A percentile compares a stretch with the other conserved stretches of the same genome.
phyloP scores from a whole-genome alignment of 768 basidiomycete species.

The Jaapia argillacea region DNA sequence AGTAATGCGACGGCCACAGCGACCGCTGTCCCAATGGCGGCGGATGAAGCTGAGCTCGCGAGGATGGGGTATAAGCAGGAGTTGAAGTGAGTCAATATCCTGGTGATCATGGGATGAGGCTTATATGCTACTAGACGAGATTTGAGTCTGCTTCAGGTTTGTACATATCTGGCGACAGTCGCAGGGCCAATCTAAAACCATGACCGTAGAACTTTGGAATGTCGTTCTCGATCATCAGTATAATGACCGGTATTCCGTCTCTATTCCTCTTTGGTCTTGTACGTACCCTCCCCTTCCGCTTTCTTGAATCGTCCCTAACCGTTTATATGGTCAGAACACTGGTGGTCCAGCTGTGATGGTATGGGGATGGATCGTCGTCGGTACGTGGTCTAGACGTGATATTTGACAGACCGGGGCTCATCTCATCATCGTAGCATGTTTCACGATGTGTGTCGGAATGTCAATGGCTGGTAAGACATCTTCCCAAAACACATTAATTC shows the following conservation, averaged over 20 bases:
- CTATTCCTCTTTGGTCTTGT: conserved; percentile 63
- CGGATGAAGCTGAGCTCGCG: conserved; percentile 54
- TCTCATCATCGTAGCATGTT: conserved; percentile 32
- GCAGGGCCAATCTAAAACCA: conserved; percentile 2
- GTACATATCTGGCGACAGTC: conserved; percentile 8
- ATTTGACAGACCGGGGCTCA: no score
- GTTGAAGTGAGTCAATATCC: conserved; percentile 33
- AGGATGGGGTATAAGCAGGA: conserved; percentile 70
- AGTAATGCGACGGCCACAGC: not conserved
- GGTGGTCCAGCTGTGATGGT: conserved; percentile 74
- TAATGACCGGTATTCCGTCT: conserved; percentile 64
- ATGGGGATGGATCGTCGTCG: conserved; percentile 61
- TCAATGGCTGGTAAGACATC: conserved; percentile 55
- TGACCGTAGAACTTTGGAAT: conserved; percentile 53
- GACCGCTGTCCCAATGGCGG: conserved; percentile 15
- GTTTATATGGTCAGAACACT: conserved; percentile 39
- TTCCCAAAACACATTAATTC: not conserved
- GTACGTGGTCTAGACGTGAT: conserved; percentile 32
- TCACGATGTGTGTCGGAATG: conserved; percentile 63
- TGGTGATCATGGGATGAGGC: not conserved
- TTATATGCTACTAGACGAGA: conserved; percentile 35
- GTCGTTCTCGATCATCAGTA: conserved; percentile 69
- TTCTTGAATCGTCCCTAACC: not conserved
- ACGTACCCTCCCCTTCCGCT: conserved; percentile 17
- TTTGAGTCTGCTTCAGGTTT: conserved; percentile 49